phyloP scores from a whole-genome alignment of 768 basidiomycete genomes.

The Termitomyces sp. region DNA sequence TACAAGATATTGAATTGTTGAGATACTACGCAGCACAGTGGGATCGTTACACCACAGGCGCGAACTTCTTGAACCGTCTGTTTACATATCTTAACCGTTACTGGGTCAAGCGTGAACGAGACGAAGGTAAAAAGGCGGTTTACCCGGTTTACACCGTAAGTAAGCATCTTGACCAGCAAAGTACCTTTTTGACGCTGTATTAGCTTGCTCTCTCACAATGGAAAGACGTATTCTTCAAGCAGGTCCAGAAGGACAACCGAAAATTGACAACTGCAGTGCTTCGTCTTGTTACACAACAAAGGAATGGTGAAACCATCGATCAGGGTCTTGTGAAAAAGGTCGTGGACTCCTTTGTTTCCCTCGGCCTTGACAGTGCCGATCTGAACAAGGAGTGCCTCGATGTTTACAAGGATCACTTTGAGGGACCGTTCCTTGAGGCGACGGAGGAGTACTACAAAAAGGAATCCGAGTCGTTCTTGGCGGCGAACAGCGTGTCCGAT shows the following conservation, averaged over 20 bases:
- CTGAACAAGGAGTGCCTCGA: conserved; percentile 94
- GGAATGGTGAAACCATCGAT: conserved; percentile 95
- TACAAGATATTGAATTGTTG: conserved; percentile 88
- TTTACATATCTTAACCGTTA: conserved; percentile 98
- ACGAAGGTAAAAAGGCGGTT: conserved; percentile 94
- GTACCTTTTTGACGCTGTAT: conserved; percentile 1
- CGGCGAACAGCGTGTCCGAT: conserved; percentile 89
- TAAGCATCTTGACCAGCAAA: conserved; percentile 3
- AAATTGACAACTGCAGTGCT: conserved; percentile 88
- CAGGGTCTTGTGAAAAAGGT: conserved; percentile 96
- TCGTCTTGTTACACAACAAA: conserved; percentile 85
- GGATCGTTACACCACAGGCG: conserved; percentile 96
- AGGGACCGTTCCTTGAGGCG: conserved; percentile 80
- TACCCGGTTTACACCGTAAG: conserved; percentile 95
- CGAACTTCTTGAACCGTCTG: conserved; percentile 93
- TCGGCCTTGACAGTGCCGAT: conserved; percentile 89
- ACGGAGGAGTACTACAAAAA: conserved; percentile 93
- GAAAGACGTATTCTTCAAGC: conserved; percentile 88
- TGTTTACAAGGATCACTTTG: conserved; percentile 92
- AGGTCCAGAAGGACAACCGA: conserved; percentile 73
- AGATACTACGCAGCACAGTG: conserved; percentile 92
- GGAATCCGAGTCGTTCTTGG: conserved; percentile 91
- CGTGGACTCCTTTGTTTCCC: conserved; percentile 95
- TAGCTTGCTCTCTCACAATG: conserved; percentile 94
- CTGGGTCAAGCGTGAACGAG: conserved; percentile 98